Percentiles rank a stretch among this genome's conserved stretches.
Conservation (phyloP, 31 red algal species). For the Odonthalia washingtoniensis region DNA sequence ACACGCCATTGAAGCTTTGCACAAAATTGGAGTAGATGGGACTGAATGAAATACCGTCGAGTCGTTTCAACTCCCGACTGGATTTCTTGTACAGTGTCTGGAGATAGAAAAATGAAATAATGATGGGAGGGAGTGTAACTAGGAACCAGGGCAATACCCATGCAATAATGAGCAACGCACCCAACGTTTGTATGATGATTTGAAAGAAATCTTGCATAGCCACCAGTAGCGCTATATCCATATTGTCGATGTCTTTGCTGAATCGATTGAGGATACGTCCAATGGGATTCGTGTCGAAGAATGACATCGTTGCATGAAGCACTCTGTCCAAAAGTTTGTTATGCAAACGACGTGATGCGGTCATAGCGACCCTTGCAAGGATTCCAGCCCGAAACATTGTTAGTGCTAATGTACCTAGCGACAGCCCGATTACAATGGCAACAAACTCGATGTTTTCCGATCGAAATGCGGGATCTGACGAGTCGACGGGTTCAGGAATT, state of each 20-base stretch:
- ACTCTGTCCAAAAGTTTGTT: slow-evolving; percentile 61
- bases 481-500: not conserved
- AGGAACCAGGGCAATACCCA: slow-evolving; percentile 79
- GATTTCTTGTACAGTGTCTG: slow-evolving; percentile 63
- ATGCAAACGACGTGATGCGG: slow-evolving; percentile 72
- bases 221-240: slow-evolving; percentile 74
- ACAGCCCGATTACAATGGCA: not conserved
- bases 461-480: not conserved
- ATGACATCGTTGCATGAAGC: slow-evolving; percentile 61
- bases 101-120: slow-evolving; percentile 31
- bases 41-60: slow-evolving; percentile 76
- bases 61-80: slow-evolving; percentile 85
- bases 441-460: not conserved
- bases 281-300: slow-evolving; percentile 89
- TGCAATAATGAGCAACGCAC: slow-evolving; percentile 45
- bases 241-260: slow-evolving; percentile 82
- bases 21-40: slow-evolving; percentile 80
- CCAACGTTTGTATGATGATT: slow-evolving; percentile 46
- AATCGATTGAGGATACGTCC: slow-evolving; percentile 94
- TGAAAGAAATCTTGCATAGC: slow-evolving; percentile 62
- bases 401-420: not conserved
- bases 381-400: not conserved
- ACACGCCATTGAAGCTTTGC: slow-evolving; percentile 77
- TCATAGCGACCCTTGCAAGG: slow-evolving; percentile 18
- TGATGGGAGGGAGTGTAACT: slow-evolving; percentile 43